Evolutionary conservation across 2,329 filamentous ascomycete genomes (phyloP), one percentile per base, ranked within the genome.

Genomic region (Colletotrichum noveboracense): DNA sequence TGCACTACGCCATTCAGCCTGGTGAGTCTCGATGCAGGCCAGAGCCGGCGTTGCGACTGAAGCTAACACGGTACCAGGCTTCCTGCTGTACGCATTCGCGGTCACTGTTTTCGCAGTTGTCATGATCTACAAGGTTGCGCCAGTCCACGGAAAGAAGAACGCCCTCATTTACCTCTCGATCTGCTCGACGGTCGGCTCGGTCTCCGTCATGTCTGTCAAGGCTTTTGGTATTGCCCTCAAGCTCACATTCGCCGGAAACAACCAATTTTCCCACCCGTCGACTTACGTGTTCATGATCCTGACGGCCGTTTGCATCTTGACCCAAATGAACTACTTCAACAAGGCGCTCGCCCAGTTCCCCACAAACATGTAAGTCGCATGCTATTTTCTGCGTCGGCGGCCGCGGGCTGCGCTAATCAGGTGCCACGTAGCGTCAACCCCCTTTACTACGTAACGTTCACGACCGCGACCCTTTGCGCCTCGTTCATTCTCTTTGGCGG

Each of bases 281-380:
- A 99, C 97, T 75, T 99, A 99, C 81, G 96, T 98, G 78, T 99
- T 99, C 84, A 93, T 96, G 85, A 98, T 99, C 79, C 92, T 98
- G 78, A 97, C 96, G 0, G 89, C 90, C 5, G 95, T 98, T 78
- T 99, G 97, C 88, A 98, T 99, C 82, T 85, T 99, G 79, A 98
- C 96, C 10, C 97, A 99, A 89, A 98, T 99, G 97, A 99, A 99
- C 86, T 99, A 99, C 86, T 98, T 99, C 87, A 99, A 99, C 89
- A 99, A 99, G 86, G 97, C 97, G 9, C 88, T 99, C 76, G 97
- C 95, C 85, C 96, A 97, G 81, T 99, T 98, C 86, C 96, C 95
- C 34, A 98, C 97, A 36, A 98, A 97, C 80, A 98, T 99, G 96
- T 98, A 90, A 84, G 94, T 88, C 28, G 60, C 38, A 21, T n/a